These are phyloP conservation scores for Cryptococcus maquisensis DNA, from an alignment of 1,284 basidiomycete genomes.

Conservation along the genomic window DNA sequence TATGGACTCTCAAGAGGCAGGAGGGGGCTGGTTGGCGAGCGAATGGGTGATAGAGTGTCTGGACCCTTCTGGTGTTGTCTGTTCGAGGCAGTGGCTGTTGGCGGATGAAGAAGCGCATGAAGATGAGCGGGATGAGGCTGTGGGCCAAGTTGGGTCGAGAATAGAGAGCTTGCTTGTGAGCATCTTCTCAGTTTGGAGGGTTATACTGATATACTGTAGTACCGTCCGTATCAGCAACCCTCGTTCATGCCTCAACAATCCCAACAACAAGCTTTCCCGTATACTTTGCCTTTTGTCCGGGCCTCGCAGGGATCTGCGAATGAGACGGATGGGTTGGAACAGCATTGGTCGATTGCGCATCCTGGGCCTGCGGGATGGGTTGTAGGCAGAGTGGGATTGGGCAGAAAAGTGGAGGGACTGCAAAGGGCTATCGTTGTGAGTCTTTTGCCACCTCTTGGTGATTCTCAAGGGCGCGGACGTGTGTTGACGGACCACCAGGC, in stretches of 20 bases:
- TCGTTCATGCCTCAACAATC: background rate
- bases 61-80: slow-evolving; percentile 1
- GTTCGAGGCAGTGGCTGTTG: slow-evolving; percentile 19
- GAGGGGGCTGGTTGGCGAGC: slow-evolving; percentile 5
- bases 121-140: slow-evolving; percentile 4
- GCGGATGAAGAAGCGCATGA: slow-evolving; percentile 17
- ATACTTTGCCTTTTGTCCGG: slow-evolving; percentile 28
- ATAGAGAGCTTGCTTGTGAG: slow-evolving; percentile 37
- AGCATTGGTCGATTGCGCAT: slow-evolving; percentile 35
- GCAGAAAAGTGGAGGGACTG: slow-evolving; percentile 12
- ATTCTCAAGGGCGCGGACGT: background rate
- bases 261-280: slow-evolving; percentile 24
- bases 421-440: slow-evolving; percentile 14
- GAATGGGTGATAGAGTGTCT: slow-evolving; percentile 24
- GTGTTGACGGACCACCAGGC: slow-evolving; percentile 3
- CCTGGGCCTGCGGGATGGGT: slow-evolving; percentile 39
- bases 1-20: background rate
- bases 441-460: background rate
- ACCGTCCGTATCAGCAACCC: slow-evolving; percentile 3
- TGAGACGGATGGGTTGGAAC: slow-evolving; percentile 11
- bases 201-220: background rate
- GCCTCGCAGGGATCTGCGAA: too few species aligned
- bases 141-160: slow-evolving; percentile 20
- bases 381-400: slow-evolving; percentile 29
- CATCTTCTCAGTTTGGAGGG: background rate